Evolutionary conservation across 768 basidiomycete species (phyloP), one percentile per base, ranked within the genome.

Genomic region (Leccinum broughii): DNA sequence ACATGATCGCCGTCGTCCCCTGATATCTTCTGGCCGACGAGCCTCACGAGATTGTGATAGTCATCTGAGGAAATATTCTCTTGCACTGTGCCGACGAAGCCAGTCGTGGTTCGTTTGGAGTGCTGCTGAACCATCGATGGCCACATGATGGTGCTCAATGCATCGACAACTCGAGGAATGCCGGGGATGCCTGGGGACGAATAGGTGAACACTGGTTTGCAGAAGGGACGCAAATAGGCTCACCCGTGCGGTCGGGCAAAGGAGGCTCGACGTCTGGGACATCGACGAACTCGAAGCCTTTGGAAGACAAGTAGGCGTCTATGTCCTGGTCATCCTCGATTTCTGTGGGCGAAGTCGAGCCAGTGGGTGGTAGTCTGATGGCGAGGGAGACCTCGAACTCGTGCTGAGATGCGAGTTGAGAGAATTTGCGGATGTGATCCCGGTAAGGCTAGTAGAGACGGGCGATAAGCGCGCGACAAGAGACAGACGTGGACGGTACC

Each of bases 131-230:
- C 74, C 83, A 94, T 87, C 0, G 88, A 88, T 4, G 92, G 88
- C 92, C 92, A 94, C 87, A 93, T 92, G 66, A 94, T 85, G 1
- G 92, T 92, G 71, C 90, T 88, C 49, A 94, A 76, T 11, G 92
- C 89, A 68, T 92, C 90, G 20, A 90, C 65, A 8, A 92, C 85
- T 26, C 92, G 85, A 32, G 84, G 82, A 35, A 92, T 80, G 13
- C 82, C 82, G 15, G 70, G 82, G 55, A 84, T 78, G 17, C 76
- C 85, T 85, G 51, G 37, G 54, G 30, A 56, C 6, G 7, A 11
- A 53, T 13, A 51, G 32, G 15, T 63, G 57, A 63, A 55, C 30
- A 14, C 35, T 32, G 28, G 3, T 8, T 10, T 11, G 41, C 6
- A 20, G 54, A 3, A 11, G 30, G 22, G 41, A 44, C 28, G 51